Evolutionary conservation across 1,139 yeast genomes (phyloP).

Genomic region (Suhomyces bolitotheri): DNA sequence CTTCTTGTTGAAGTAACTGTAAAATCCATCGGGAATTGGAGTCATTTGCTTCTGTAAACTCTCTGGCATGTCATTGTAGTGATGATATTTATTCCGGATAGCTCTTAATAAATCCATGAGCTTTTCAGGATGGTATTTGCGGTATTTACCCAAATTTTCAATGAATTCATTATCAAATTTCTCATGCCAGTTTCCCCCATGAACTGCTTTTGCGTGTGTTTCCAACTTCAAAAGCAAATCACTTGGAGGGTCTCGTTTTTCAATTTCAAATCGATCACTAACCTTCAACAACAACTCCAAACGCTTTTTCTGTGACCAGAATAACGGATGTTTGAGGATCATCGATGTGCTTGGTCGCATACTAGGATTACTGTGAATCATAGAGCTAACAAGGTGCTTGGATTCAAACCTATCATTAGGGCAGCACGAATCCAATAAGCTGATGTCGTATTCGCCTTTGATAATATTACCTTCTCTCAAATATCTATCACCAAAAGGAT

Average conservation of each 20-base stretch:
- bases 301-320: conserved; percentile 77
- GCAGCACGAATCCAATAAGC: conserved; percentile 39
- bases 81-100: conserved; percentile 88
- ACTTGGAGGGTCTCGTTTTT: conserved; percentile 85
- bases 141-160: conserved; percentile 83
- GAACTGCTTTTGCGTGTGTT: conserved; percentile 54
- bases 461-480: conserved; percentile 86
- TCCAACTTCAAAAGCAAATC: conserved; percentile 63
- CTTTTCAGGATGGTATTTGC: conserved; percentile 79
- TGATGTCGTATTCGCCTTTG: conserved; percentile 63
- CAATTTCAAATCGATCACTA: conserved; percentile 89
- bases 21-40: conserved; percentile 82
- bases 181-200: conserved; percentile 74
- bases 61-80: conserved; percentile 83
- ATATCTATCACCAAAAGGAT: conserved; percentile 92
- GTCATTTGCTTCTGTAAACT: conserved; percentile 62
- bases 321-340: conserved; percentile 81
- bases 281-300: conserved; percentile 81
- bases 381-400: conserved; percentile 63
- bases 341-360: conserved; percentile 70
- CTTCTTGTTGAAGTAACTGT: conserved; percentile 65
- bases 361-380: conserved; percentile 71
- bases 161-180: conserved; percentile 69
- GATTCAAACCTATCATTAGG: conserved; percentile 62
- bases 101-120: conserved; percentile 87